Evolutionary conservation across 2,329 filamentous ascomycete species (phyloP), one percentile per base, ranked within the genome.

Genomic region (Cercospora zeina): DNA sequence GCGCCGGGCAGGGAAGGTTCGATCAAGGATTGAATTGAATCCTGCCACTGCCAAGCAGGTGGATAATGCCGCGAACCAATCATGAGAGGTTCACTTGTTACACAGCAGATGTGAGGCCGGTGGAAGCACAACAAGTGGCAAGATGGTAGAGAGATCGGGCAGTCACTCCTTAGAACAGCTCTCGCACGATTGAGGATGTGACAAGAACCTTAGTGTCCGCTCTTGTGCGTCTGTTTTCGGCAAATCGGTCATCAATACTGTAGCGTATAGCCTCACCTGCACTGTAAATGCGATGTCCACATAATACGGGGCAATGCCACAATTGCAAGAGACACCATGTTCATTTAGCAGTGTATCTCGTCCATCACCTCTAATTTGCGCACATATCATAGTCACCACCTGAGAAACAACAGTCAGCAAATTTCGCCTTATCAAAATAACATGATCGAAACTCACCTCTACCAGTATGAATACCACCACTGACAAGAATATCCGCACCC

Each of bases 401-500:
- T 59, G 33, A 9, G 10, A 30, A 30, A 5, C 8, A 34, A 30
- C 4, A 34, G 33, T 59, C 33, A 59, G 56, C n/a, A 5, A 13
- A 33, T 53, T n/a, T n/a, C 3, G 21, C 31, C 30, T 7, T 27
- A 8, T 36, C 42, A 13, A 8, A 7, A 19, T 10, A 30, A 49
- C 13, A 30, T 4, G 6, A 4, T 27, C 33, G 6, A 34, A 5
- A 59, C 56, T 51, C 47, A 59, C 67, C 67, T 45, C 67, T 58
- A 10, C 69, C 69, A 3, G 69, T 69, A 54, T 70, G 69, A 13
- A 71, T 66, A 4, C 69, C 69, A 11, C 69, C 69, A 39, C 64
- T 67, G 21, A 71, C 67, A 16, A 68, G 53, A 59, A 70, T 69
- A 67, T 80, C 77, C 36, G 73, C 73, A 1, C 72, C 72, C 6